Evolutionary conservation across 192 early-diverging fungal species (phyloP).

Genomic region (Lobosporangium transversale): DNA sequence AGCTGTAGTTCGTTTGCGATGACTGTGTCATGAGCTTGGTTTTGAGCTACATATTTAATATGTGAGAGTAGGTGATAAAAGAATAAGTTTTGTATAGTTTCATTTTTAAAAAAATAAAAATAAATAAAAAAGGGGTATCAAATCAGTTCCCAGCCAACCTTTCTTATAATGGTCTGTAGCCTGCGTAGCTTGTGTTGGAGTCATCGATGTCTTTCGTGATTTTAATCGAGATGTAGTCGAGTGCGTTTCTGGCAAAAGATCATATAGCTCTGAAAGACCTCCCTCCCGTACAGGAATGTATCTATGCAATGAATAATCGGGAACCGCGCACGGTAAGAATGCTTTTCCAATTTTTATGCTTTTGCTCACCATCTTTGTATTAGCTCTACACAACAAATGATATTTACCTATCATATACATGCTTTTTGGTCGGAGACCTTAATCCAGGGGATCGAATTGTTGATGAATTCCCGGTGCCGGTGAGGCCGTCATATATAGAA

Average conservation of each 20-base stretch:
- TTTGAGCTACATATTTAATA: constrained; percentile 7
- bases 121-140: not conserved
- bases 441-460: constrained; percentile 24
- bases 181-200: constrained; percentile 18
- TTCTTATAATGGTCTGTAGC: constrained; percentile 21
- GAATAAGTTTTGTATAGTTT: not conserved
- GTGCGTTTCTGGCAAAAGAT: constrained; percentile 17
- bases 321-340: too few species aligned
- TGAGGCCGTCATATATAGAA: too few species aligned
- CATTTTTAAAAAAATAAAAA: not conserved
- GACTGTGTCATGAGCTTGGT: constrained; percentile 35
- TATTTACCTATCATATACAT: constrained; percentile 32
- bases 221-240: constrained; percentile 22
- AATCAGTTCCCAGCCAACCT: constrained; percentile 9
- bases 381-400: too few species aligned
- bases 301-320: constrained; percentile 11
- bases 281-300: constrained; percentile 42
- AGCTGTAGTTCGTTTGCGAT: constrained; percentile 43
- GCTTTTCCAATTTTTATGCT: too few species aligned
- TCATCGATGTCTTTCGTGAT: constrained; percentile 13
- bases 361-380: too few species aligned
- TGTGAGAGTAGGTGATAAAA: not conserved
- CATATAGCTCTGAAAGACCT: constrained; percentile 24
- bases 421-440: constrained; percentile 34
- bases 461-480: constrained; percentile 3